Percentiles rank a stretch among this genome's conserved stretches.
Conservation (phyloP, 768 basidiomycete genomes). For the Amylocystis lapponica region DNA sequence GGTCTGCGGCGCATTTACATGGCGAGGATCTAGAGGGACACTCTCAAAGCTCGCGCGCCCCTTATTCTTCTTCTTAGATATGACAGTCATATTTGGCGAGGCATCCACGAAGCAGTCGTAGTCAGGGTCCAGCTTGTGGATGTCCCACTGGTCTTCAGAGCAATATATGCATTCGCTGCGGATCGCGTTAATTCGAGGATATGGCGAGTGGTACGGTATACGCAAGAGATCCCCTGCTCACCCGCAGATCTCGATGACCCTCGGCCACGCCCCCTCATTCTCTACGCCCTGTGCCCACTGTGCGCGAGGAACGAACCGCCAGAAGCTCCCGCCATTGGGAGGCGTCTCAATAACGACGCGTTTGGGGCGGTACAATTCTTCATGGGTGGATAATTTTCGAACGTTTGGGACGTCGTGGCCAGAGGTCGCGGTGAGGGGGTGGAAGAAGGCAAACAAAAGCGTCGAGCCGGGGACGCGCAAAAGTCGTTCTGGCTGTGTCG, state of each 20-base stretch:
- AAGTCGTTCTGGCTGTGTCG: constrained; percentile 53
- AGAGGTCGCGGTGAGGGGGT: constrained; percentile 58
- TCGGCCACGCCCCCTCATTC: constrained; percentile 71
- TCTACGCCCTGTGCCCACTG: constrained; percentile 46
- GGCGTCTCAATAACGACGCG: constrained; percentile 70
- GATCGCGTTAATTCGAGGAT: neutral
- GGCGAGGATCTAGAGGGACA: constrained; percentile 7
- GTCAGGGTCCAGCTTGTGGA: constrained; percentile 74
- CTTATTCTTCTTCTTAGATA: constrained; percentile 9
- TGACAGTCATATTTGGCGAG: constrained; percentile 14
- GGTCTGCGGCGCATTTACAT: neutral
- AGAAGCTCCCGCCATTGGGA: constrained; percentile 48
- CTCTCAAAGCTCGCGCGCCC: neutral
- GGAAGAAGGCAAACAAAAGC: constrained; percentile 70
- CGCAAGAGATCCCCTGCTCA: constrained; percentile 27
- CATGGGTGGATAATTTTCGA: constrained; percentile 37
- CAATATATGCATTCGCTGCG: constrained; percentile 43
- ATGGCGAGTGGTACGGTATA: neutral
- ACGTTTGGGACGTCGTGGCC: constrained; percentile 28
- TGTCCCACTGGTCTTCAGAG: constrained; percentile 80
- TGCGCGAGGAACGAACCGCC: constrained; percentile 78
- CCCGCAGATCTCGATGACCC: constrained; percentile 65
- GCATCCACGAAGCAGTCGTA: constrained; percentile 57
- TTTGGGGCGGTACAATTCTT: constrained; percentile 51
- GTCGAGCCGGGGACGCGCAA: constrained; percentile 53